A percentile compares a stretch with the other conserved stretches of the same genome.
Evolutionary conservation across 1,139 yeast genomes (phyloP).

Genomic region (Trichomonascaceae sp.): DNA sequence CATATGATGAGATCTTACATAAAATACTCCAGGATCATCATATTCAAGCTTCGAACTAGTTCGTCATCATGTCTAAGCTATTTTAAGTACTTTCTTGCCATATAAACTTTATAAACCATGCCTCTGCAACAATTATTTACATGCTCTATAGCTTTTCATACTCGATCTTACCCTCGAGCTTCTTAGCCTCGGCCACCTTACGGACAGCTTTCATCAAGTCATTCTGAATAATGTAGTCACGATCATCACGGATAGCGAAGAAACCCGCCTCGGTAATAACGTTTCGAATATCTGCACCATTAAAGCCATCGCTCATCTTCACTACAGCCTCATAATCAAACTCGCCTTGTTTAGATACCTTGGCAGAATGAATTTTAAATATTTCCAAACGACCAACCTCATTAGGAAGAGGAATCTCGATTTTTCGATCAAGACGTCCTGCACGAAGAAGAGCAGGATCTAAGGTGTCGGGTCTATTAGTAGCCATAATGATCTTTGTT

Average conservation of each 20-base stretch:
- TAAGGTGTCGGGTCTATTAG: slow-evolving; percentile 95
- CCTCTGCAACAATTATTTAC: neutral
- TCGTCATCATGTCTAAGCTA: too few relatives aligned
- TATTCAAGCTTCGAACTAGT: too few relatives aligned
- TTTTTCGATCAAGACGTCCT: slow-evolving; percentile 95
- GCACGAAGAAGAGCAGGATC: slow-evolving; percentile 99
- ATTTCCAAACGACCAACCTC: slow-evolving; percentile 94
- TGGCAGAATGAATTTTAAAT: slow-evolving; percentile 86
- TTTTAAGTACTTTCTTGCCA: neutral
- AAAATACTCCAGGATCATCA: neutral
- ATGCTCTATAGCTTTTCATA: slow-evolving; percentile 70
- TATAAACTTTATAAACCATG: neutral
- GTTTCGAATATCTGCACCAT: slow-evolving; percentile 98
- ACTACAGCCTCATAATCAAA: slow-evolving; percentile 96
- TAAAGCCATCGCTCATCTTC: slow-evolving; percentile 97
- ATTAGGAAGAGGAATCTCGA: slow-evolving; percentile 93
- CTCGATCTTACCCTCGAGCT: slow-evolving; percentile 92
- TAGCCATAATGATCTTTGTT: slow-evolving; percentile 98
- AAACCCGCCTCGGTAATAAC: slow-evolving; percentile 99
- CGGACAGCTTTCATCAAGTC: slow-evolving; percentile 97
- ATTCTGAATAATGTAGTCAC: slow-evolving; percentile 88
- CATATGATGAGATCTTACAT: neutral
- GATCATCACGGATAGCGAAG: slow-evolving; percentile 95
- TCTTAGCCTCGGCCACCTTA: slow-evolving; percentile 95
- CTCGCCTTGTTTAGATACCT: slow-evolving; percentile 88